Base-by-base conservation (phyloP, 371 early-diverging fungal genomes). In the Apophysomyces ossiformis region DNA sequence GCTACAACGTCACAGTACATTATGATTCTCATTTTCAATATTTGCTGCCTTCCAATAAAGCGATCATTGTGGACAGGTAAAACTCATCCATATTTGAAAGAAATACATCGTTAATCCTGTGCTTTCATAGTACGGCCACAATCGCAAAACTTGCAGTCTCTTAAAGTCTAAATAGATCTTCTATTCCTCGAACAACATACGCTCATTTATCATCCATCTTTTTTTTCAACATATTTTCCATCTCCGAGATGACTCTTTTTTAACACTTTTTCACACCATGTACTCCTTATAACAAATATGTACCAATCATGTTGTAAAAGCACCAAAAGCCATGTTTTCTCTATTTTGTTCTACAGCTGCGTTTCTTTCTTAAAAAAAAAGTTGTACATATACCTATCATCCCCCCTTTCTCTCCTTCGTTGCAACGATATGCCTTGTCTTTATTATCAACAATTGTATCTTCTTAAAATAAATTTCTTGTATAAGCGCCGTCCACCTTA, bases 401-500 rank as follows among this genome's bases (percentile, higher is more conserved):
- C 50, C 21, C 21, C 50, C 50, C 50, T 11, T 11, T 5, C 9
- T 21, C 21, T 50, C n/a, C 21, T 50, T 50, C 50, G 50, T 50
- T 50, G 50, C 50, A 50, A 50, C 50, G 50, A 50, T 50, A 50
- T 50, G 50, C n/a, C 21, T n/a, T 18, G n/a, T 50, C 11, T 18
- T 50, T 50, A 18, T 50, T 50, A 21, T 50, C 21, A 21, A 18
- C 21, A 50, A 26, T 50, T 50, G 9, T 26, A 50, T 18, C 9
- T 41, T 2, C 2, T 18, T 9, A 21, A 50, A 50, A 50, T 50
- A 50, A 50, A 50, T n/a, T 18, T 21, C 21, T 18, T 50, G 50
- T 50, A 50, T 50, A 50, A 21, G 50, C 50, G 50, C 50, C 50
- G 50, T 50, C 50, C 37, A 26, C 36, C 37, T 77, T 75, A 88